Conservation (phyloP, 352 stramenopile genomes). For the Globisporangium nunn region DNA sequence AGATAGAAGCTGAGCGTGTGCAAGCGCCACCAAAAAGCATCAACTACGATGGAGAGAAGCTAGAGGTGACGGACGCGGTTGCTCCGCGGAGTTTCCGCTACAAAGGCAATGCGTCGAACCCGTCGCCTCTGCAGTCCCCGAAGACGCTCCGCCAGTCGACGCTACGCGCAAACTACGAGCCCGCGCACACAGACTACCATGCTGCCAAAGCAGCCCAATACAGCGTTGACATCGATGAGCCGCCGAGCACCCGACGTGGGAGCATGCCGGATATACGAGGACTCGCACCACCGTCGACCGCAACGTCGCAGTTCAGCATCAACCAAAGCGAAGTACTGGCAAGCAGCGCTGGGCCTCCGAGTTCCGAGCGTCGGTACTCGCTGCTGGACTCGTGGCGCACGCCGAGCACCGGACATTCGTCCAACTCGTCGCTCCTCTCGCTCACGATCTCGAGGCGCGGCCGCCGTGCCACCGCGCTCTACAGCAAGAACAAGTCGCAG, state of each 20-base stretch:
- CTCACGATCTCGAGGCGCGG: conserved; percentile 67
- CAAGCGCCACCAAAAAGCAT: conserved; percentile 57
- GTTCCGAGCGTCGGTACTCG: conserved; percentile 57
- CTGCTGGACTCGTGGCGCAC: conserved; percentile 68
- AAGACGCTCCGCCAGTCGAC: conserved; percentile 41
- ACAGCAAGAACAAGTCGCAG: conserved; percentile 62
- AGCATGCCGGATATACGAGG: conserved; percentile 28
- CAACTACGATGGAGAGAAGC: conserved; percentile 47
- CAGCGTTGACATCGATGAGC: conserved; percentile 34
- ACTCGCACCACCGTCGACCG: conserved; percentile 2
- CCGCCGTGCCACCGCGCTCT: conserved; percentile 45
- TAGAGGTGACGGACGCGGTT: conserved; percentile 45
- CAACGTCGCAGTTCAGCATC: conserved; percentile 4
- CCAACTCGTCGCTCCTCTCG: conserved; percentile 56
- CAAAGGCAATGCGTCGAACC: conserved; percentile 31
- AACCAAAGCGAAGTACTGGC: neutral
- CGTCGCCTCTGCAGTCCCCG: conserved; percentile 33
- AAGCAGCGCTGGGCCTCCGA: conserved; percentile 10
- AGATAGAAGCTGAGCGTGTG: conserved; percentile 18
- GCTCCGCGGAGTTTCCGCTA: conserved; percentile 62
- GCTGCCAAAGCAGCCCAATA: conserved; percentile 69
- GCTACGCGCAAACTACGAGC: conserved; percentile 58
- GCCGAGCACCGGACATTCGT: conserved; percentile 36
- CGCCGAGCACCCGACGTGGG: conserved; percentile 22
- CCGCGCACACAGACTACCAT: conserved; percentile 60